Evolutionary conservation across 2,329 filamentous ascomycete genomes (phyloP).

Genomic region (Calonectria naviculata): DNA sequence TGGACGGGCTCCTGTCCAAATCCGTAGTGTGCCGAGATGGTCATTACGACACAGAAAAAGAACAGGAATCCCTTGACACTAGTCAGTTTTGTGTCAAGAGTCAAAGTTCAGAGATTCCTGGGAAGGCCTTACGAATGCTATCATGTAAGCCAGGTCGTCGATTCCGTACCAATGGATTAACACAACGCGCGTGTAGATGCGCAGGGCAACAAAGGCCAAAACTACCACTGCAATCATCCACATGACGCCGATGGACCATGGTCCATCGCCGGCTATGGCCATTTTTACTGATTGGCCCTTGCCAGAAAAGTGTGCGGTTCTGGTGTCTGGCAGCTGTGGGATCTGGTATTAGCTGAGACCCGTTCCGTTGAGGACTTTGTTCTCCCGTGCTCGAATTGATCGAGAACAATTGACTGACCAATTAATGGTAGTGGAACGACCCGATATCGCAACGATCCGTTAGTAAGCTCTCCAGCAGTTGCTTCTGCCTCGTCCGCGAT

Average conservation of each 20-base stretch:
- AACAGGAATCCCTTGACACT: slow-evolving; percentile 33
- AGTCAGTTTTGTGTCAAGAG: not conserved
- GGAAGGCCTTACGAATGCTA: not conserved
- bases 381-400: not conserved
- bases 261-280: not conserved
- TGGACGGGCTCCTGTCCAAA: slow-evolving; percentile 44
- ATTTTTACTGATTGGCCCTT: not conserved
- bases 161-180: slow-evolving; percentile 40
- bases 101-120: no score
- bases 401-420: not conserved
- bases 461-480: no score
- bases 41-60: slow-evolving; percentile 43
- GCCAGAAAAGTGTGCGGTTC: not conserved
- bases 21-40: slow-evolving; percentile 43
- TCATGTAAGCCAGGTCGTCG: slow-evolving; percentile 45
- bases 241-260: not conserved
- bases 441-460: not conserved
- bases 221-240: slow-evolving; percentile 31
- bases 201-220: slow-evolving; percentile 44
- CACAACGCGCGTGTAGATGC: slow-evolving; percentile 47
- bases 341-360: not conserved
- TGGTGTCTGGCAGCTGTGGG: not conserved
- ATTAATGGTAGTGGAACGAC: no score
- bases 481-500: not conserved
- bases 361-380: not conserved